Percentiles rank a stretch among this genome's conserved stretches.
These are phyloP conservation scores for Fraxinus baroniana DNA, from an alignment of 305 asterid species.

Conservation along the genomic window DNA sequence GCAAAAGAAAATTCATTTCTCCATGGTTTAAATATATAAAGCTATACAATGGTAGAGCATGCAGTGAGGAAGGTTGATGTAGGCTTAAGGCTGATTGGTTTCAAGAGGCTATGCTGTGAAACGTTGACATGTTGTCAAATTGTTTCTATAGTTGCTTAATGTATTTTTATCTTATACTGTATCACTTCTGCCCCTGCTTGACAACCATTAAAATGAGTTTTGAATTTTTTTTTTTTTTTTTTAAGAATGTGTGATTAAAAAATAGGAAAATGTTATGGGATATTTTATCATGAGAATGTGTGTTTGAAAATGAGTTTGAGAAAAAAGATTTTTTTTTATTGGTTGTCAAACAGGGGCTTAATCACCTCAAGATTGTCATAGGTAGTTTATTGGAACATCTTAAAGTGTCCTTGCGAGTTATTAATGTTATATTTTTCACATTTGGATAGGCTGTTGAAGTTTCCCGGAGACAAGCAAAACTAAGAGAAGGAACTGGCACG, in stretches of 20 bases:
- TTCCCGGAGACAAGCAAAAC: constrained; percentile 77
- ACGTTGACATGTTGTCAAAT: constrained; percentile 9
- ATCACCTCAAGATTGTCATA: constrained; percentile 20
- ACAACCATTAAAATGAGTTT: no score
- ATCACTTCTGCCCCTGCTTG: neutral
- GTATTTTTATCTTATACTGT: neutral
- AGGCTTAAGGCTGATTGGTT: neutral
- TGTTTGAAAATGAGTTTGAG: no score
- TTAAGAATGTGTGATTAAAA: no score
- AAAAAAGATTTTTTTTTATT: no score
- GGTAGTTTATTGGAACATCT: constrained; percentile 17
- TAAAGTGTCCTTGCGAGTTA: constrained; percentile 21
- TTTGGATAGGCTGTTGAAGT: constrained; percentile 98
- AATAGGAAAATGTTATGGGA: no score
- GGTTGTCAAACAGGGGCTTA: neutral
- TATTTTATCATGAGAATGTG: no score
- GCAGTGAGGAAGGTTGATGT: neutral
- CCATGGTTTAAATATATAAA: neutral
- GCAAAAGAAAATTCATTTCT: neutral
- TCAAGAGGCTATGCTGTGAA: neutral
- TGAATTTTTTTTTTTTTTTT: no score
- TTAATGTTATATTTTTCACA: constrained; percentile 39
- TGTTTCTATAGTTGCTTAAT: constrained; percentile 16
- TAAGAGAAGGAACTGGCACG: constrained; percentile 87
- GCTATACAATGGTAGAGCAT: neutral